Conservation (phyloP, 2,329 filamentous ascomycete genomes). For the Fusarium pseudograminearum region DNA sequence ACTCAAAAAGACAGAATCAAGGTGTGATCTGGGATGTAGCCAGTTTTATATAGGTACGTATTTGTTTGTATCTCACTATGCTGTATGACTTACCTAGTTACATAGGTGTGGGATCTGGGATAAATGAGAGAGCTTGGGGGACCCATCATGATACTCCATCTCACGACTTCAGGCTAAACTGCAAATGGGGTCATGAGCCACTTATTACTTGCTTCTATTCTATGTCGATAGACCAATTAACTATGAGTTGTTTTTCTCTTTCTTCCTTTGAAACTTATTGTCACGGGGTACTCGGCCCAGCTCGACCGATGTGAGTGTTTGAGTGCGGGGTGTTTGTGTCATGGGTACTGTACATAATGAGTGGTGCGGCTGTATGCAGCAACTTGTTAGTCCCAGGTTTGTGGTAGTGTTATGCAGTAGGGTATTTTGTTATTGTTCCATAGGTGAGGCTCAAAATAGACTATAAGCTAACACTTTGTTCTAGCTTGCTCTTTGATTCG, state of each 20-base stretch:
- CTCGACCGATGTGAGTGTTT: slow-evolving; percentile 25
- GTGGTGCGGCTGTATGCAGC: slow-evolving; percentile 40
- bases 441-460: slow-evolving; percentile 17
- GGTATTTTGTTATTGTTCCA: background rate
- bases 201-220: slow-evolving; percentile 9
- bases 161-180: slow-evolving; percentile 44
- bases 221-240: background rate
- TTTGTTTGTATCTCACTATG: slow-evolving; percentile 8
- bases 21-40: slow-evolving; percentile 27
- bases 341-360: slow-evolving; percentile 34
- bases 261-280: slow-evolving; percentile 4
- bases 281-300: slow-evolving; percentile 24
- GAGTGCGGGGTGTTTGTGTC: slow-evolving; percentile 38
- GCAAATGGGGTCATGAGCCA: slow-evolving; percentile 34
- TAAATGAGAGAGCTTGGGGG: slow-evolving; percentile 42
- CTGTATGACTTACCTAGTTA: background rate
- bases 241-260: slow-evolving; percentile 4
- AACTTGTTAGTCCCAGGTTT: background rate
- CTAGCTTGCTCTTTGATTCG: background rate
- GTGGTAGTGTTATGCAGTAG: slow-evolving; percentile 2
- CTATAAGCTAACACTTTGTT: background rate
- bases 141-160: slow-evolving; percentile 44
- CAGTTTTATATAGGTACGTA: slow-evolving; percentile 34
- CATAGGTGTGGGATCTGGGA: slow-evolving; percentile 13
- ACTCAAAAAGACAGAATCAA: slow-evolving; percentile 2